phyloP scores from a whole-genome alignment of 371 early-diverging fungal genomes.

The Mortierella sp. region DNA sequence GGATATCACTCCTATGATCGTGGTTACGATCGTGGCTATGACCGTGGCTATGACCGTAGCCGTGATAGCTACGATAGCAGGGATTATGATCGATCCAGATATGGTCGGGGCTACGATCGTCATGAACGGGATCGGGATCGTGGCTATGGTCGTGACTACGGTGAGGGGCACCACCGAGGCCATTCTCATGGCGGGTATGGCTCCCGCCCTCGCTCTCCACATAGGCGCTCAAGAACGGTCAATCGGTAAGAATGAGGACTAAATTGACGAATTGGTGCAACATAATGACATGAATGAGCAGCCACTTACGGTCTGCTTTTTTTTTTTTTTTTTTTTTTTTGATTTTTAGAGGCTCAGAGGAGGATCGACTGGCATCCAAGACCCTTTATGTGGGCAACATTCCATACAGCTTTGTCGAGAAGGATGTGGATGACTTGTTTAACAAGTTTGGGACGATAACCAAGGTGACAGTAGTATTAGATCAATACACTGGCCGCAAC shows the following conservation, averaged over 20 bases:
- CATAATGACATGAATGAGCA: not conserved
- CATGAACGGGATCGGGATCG: constrained; percentile 31
- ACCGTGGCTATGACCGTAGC: constrained; percentile 27
- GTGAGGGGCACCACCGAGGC: constrained; percentile 47
- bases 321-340: not conserved
- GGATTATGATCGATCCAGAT: not conserved
- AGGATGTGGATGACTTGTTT: constrained; percentile 78
- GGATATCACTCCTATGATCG: constrained; percentile 43
- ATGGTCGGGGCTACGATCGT: constrained; percentile 21
- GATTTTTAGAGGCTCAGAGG: constrained; percentile 67
- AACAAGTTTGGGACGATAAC: constrained; percentile 76
- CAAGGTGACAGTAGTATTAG: constrained; percentile 76
- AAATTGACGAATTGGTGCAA: constrained; percentile 1
- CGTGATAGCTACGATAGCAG: too few relatives aligned
- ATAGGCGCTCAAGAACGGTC: constrained; percentile 66
- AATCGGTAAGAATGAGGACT: constrained; percentile 54
- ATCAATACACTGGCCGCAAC: constrained; percentile 77
- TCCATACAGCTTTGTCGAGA: constrained; percentile 79
- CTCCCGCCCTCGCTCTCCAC: constrained; percentile 61
- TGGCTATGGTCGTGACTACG: constrained; percentile 48
- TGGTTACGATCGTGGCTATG: constrained; percentile 51
- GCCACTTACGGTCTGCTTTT: not conserved
- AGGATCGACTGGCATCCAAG: constrained; percentile 70
- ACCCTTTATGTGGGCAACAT: constrained; percentile 84
- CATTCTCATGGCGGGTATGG: constrained; percentile 52